Conservation (phyloP, 805 yeast species). For the Sugiyamaella smithiae region DNA sequence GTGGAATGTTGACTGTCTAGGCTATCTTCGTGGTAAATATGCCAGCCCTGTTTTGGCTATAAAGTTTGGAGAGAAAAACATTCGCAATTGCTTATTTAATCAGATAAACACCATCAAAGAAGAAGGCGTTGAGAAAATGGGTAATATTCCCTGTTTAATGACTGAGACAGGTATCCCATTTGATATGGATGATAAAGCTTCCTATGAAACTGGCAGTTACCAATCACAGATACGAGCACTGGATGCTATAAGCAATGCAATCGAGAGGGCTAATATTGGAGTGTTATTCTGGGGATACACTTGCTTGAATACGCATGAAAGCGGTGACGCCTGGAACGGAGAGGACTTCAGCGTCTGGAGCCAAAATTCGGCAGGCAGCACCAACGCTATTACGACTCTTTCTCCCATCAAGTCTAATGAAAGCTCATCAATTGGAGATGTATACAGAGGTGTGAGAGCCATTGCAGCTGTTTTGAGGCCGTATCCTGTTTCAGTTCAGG, state of each 20-base stretch:
- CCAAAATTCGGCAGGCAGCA: conserved; percentile 16
- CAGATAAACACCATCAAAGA: conserved; percentile 65
- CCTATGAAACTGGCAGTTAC: conserved; percentile 66
- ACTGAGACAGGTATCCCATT: conserved; percentile 98
- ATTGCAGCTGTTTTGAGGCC: conserved; percentile 76
- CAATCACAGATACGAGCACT: conserved; percentile 73
- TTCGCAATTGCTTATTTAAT: conserved; percentile 63
- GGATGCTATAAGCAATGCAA: conserved; percentile 76
- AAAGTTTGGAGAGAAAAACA: conserved; percentile 67
- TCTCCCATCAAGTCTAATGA: conserved; percentile 9
- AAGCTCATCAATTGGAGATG: background rate
- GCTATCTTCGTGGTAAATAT: conserved; percentile 78
- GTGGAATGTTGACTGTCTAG: conserved; percentile 86
- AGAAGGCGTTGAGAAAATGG: conserved; percentile 64
- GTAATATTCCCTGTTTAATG: conserved; percentile 72
- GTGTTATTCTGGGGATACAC: conserved; percentile 88
- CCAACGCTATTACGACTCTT: background rate
- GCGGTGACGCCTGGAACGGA: conserved; percentile 93
- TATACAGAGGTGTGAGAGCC: conserved; percentile 66
- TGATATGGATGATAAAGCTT: conserved; percentile 81
- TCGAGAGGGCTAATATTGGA: conserved; percentile 69
- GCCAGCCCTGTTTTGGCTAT: conserved; percentile 70
- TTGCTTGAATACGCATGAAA: conserved; percentile 64
- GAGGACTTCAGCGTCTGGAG: conserved; percentile 93
- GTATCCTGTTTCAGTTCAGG: conserved; percentile 61